Percentiles rank a stretch among this genome's conserved stretches.
These are phyloP conservation scores for Scheffersomyces titani DNA, from an alignment of 1,139 yeast genomes.

Conservation along the genomic window DNA sequence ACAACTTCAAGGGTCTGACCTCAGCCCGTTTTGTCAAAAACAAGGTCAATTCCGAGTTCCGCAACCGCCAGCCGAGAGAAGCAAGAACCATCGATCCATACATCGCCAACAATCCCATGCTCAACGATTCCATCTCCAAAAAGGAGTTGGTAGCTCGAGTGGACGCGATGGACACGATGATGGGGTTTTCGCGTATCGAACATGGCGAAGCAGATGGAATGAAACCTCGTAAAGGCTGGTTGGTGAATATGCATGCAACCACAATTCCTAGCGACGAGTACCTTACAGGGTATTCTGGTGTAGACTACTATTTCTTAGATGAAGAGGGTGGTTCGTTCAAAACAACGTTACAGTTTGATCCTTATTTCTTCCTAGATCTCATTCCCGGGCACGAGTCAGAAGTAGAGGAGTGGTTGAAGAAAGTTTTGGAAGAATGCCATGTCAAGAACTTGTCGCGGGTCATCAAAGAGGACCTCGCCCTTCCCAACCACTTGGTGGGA, in stretches of 20 bases:
- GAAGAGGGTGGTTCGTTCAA: slow-evolving; percentile 97
- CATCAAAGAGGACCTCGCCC: slow-evolving; percentile 72
- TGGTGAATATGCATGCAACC: slow-evolving; percentile 81
- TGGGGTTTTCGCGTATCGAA: slow-evolving; percentile 84
- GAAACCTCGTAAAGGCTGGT: slow-evolving; percentile 79
- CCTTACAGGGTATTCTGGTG: slow-evolving; percentile 66
- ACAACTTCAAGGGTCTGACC: slow-evolving; percentile 47
- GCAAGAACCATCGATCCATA: slow-evolving; percentile 22
- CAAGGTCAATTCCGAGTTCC: slow-evolving; percentile 19
- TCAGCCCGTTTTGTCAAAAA: slow-evolving; percentile 60
- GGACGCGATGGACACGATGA: slow-evolving; percentile 66
- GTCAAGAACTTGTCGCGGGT: slow-evolving; percentile 59
- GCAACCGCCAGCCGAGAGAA: slow-evolving; percentile 9
- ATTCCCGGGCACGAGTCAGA: slow-evolving; percentile 70
- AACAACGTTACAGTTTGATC: slow-evolving; percentile 79
- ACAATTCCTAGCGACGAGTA: slow-evolving; percentile 56
- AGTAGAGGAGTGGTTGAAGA: slow-evolving; percentile 82
- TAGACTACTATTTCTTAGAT: slow-evolving; percentile 93
- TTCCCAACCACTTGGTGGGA: slow-evolving; percentile 88
- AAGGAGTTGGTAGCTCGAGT: slow-evolving; percentile 51
- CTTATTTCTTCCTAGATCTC: slow-evolving; percentile 81
- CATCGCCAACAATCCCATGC: slow-evolving; percentile 40
- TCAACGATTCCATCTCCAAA: slow-evolving; percentile 38
- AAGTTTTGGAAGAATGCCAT: slow-evolving; percentile 57
- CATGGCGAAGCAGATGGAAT: slow-evolving; percentile 53